Percentiles rank a stretch among this genome's conserved stretches.
Conservation (phyloP, 164 flowering plant species). For the Akebia trifoliata region DNA sequence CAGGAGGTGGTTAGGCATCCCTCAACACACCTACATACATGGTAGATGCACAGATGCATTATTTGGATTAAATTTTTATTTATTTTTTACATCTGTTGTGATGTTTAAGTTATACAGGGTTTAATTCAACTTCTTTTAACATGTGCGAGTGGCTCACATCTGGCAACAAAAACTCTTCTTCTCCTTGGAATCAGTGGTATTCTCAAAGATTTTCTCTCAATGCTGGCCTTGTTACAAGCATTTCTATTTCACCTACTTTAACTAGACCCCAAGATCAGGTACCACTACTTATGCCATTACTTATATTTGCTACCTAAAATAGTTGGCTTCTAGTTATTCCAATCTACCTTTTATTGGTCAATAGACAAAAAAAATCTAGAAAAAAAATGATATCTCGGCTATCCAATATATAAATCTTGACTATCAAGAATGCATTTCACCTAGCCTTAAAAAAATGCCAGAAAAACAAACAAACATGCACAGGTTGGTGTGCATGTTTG, state of each 20-base stretch:
- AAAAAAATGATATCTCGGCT: too few species aligned
- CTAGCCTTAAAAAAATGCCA: too few species aligned
- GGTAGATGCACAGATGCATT: slow-evolving; percentile 33
- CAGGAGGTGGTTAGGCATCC: slow-evolving; percentile 95
- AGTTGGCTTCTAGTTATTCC: not conserved
- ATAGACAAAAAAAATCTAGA: too few species aligned
- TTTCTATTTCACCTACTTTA: slow-evolving; percentile 87
- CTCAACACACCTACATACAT: slow-evolving; percentile 92
- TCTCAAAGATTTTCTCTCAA: slow-evolving; percentile 83
- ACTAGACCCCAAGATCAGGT: slow-evolving; percentile 98
- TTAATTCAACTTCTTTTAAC: slow-evolving; percentile 88
- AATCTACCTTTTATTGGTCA: too few species aligned
- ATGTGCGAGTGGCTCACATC: slow-evolving; percentile 90
- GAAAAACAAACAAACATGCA: too few species aligned
- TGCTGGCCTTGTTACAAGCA: slow-evolving; percentile 62
- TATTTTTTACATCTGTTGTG: slow-evolving; percentile 13
- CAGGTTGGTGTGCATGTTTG: too few species aligned
- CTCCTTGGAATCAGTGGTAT: slow-evolving; percentile 96
- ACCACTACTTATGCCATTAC: not conserved
- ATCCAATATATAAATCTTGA: too few species aligned
- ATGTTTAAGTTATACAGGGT: slow-evolving; percentile 54
- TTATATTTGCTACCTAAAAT: not conserved
- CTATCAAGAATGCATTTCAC: too few species aligned
- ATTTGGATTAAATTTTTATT: not conserved
- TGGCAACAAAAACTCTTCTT: slow-evolving; percentile 83